phyloP scores from a whole-genome alignment of 176 grass and related monocot genomes.

The Thinopyrum elongatum region DNA sequence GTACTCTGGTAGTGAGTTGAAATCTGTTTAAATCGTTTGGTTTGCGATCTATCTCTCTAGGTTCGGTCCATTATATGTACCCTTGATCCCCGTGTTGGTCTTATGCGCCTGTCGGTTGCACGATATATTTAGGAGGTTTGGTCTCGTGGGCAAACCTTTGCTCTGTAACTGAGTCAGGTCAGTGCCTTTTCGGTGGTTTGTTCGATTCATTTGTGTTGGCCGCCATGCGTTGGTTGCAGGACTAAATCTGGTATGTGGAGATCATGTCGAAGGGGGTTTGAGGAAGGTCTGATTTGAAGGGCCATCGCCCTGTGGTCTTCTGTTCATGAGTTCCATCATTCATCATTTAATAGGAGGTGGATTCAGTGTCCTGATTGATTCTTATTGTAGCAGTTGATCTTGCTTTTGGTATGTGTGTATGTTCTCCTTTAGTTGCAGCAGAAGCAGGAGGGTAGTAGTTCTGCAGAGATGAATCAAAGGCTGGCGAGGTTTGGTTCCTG shows the following conservation, averaged over 20 bases:
- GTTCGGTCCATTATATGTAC: neutral
- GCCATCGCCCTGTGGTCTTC: no score
- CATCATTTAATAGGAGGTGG: neutral
- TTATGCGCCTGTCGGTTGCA: no score
- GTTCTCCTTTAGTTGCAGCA: neutral
- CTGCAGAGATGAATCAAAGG: neutral
- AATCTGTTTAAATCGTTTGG: neutral
- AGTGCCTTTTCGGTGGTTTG: neutral
- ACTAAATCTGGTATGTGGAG: neutral
- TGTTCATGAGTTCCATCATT: neutral
- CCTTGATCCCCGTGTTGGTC: no score
- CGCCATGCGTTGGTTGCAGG: conserved; percentile 21
- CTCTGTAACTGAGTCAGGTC: neutral
- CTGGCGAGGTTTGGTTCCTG: conserved; percentile 19
- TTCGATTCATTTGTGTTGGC: neutral
- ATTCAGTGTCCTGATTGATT: neutral
- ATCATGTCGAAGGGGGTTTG: neutral
- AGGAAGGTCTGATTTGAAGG: conserved; percentile 22
- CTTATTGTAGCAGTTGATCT: neutral
- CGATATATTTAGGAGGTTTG: no score
- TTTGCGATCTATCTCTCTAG: neutral
- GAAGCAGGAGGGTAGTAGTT: neutral
- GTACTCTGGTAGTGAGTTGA: neutral
- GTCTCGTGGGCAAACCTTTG: no score
- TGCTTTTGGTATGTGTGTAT: neutral